phyloP scores from a whole-genome alignment of 1,284 basidiomycete genomes.

The Apiotrichum porosum region DNA sequence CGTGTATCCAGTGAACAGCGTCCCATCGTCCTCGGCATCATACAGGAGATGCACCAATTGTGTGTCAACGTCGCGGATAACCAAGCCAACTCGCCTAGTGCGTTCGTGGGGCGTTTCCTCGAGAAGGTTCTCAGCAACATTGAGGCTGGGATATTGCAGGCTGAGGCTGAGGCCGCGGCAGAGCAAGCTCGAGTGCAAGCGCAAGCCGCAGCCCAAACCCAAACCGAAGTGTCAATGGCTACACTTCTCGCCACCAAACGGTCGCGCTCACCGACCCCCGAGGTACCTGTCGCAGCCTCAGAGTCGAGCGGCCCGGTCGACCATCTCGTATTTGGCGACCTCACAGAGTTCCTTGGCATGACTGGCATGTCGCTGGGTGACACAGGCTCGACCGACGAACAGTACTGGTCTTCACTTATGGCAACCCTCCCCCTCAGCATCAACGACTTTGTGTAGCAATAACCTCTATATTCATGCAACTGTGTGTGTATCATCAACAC shows the following conservation, averaged over 20 bases:
- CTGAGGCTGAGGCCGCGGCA: neutral
- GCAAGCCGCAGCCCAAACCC: neutral
- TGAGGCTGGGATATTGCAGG: neutral
- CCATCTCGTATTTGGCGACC: neutral
- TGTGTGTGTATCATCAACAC: too few relatives aligned
- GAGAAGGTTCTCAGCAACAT: constrained; percentile 1
- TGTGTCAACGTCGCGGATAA: neutral
- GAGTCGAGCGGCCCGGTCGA: neutral
- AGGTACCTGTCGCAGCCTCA: too few relatives aligned
- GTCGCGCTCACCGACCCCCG: too few relatives aligned
- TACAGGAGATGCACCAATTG: neutral
- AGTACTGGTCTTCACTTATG: neutral
- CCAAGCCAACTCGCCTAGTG: neutral
- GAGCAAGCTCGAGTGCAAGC: neutral
- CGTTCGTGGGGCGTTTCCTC: constrained; percentile 5
- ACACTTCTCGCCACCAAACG: too few relatives aligned
- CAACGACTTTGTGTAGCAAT: neutral
- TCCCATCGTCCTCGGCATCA: neutral
- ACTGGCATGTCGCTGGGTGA: neutral
- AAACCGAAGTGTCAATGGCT: too few relatives aligned
- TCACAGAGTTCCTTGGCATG: neutral
- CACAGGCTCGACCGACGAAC: neutral
- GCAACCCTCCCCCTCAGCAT: neutral
- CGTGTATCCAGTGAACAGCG: neutral
- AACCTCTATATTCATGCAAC: too few relatives aligned